Evolutionary conservation across 495 filamentous ascomycete species (phyloP).

Genomic region (Aspergillus biplanus): DNA sequence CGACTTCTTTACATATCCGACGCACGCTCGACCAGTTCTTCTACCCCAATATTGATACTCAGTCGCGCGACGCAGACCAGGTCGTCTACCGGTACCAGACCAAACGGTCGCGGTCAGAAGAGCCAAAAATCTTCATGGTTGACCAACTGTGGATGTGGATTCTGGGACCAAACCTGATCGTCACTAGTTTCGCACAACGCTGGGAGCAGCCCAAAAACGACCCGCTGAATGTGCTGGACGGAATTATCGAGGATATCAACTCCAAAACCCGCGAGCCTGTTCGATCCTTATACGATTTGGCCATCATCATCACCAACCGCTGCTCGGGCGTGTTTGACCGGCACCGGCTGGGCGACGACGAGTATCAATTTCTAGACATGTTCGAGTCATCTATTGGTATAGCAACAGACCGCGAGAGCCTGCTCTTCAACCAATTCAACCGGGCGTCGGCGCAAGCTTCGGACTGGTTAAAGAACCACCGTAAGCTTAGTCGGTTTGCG

Average conservation of each 20-base stretch:
- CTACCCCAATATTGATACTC: slow-evolving; percentile 72
- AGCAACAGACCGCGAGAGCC: slow-evolving; percentile 64
- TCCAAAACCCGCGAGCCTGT: slow-evolving; percentile 68
- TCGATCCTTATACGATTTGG: slow-evolving; percentile 65
- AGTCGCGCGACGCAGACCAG: slow-evolving; percentile 67
- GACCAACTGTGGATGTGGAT: slow-evolving; percentile 78
- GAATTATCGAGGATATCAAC: slow-evolving; percentile 70
- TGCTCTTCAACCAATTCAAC: slow-evolving; percentile 68
- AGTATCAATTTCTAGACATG: slow-evolving; percentile 74
- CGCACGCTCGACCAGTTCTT: slow-evolving; percentile 73
- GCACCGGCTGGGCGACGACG: slow-evolving; percentile 62
- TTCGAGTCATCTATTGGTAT: slow-evolving; percentile 69
- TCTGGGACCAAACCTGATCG: slow-evolving; percentile 64
- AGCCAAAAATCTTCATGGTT: slow-evolving; percentile 75
- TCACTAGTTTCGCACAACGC: slow-evolving; percentile 69
- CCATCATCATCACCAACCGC: slow-evolving; percentile 64
- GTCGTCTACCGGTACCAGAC: slow-evolving; percentile 70
- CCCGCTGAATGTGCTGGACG: slow-evolving; percentile 64
- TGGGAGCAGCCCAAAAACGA: slow-evolving; percentile 75
- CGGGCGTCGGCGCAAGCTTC: slow-evolving; percentile 62
- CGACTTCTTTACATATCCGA: slow-evolving; percentile 64
- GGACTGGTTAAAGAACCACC: slow-evolving; percentile 63
- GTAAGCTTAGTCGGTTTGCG: slow-evolving; percentile 48
- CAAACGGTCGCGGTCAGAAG: slow-evolving; percentile 38
- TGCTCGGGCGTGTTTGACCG: slow-evolving; percentile 70